Conservation (phyloP, 257 asterid species). For the Solanum corneliomulleri region DNA sequence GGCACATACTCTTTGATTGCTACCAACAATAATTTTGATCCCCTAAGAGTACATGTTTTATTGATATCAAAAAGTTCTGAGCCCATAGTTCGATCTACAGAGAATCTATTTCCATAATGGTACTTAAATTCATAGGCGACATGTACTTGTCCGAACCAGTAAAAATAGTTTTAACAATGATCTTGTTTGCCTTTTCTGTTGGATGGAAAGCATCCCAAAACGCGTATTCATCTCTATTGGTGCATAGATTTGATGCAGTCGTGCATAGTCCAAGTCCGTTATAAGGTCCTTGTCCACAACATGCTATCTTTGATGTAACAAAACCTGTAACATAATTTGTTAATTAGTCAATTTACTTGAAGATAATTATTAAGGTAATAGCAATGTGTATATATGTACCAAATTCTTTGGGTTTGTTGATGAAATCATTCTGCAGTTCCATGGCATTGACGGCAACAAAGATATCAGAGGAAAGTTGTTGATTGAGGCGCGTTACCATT, state of each 20-base stretch:
- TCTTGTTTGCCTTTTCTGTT: slow-evolving; percentile 44
- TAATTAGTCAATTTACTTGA: neutral
- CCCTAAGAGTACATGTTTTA: neutral
- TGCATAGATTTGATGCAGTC: slow-evolving; percentile 35
- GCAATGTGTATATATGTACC: neutral
- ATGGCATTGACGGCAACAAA: slow-evolving; percentile 66
- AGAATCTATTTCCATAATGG: slow-evolving; percentile 49
- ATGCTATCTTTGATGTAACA: slow-evolving; percentile 45
- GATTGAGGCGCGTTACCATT: slow-evolving; percentile 41
- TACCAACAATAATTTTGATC: neutral
- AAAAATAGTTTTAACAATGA: slow-evolving; percentile 33
- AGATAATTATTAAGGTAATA: no score
- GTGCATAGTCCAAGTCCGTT: slow-evolving; percentile 57
- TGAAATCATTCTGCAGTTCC: slow-evolving; percentile 47
- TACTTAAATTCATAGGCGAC: slow-evolving; percentile 62
- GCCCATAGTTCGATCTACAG: neutral
- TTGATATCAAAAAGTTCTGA: neutral
- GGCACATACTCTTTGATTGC: neutral
- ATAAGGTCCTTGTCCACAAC: slow-evolving; percentile 61
- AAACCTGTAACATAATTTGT: slow-evolving; percentile 25
- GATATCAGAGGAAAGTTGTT: slow-evolving; percentile 32
- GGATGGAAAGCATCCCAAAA: slow-evolving; percentile 75
- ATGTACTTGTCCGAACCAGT: slow-evolving; percentile 45
- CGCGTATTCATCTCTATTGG: slow-evolving; percentile 47
- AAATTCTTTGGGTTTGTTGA: slow-evolving; percentile 42